Percentiles rank a stretch among this genome's conserved stretches.
phyloP scores from a whole-genome alignment of 2,329 filamentous ascomycete species.

The Curvularia lunata region DNA sequence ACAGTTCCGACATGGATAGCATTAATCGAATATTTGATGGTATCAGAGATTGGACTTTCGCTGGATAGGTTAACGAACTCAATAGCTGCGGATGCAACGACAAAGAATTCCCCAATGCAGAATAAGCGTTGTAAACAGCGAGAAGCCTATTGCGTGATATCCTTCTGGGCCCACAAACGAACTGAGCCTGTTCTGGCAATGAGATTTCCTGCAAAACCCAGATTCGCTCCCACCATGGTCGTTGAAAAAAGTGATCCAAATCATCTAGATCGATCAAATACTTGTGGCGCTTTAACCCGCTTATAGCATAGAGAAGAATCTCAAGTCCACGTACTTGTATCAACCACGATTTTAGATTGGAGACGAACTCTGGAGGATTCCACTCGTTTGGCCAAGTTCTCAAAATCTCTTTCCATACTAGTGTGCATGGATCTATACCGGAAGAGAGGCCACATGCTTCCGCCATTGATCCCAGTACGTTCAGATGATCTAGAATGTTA shows the following conservation, averaged over 20 bases:
- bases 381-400: not conserved
- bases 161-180: slow-evolving; percentile 18
- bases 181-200: slow-evolving; percentile 12
- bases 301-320: not conserved
- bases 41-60: too few species aligned
- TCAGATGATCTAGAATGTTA: not conserved
- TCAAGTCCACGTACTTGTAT: not conserved
- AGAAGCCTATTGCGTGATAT: not conserved
- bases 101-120: not conserved
- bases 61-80: too few species aligned
- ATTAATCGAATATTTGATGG: not conserved
- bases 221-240: slow-evolving; percentile 23
- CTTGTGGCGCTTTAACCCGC: not conserved
- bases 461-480: not conserved
- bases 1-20: not conserved
- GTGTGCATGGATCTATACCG: not conserved
- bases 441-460: not conserved
- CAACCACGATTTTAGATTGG: too few species aligned
- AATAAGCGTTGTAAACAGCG: not conserved
- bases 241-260: slow-evolving; percentile 11
- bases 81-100: too few species aligned
- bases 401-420: not conserved
- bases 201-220: slow-evolving; percentile 28
- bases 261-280: not conserved
- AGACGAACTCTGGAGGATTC: too few species aligned